Percentiles rank a stretch among this genome's conserved stretches.
These are phyloP conservation scores for Candida boidinii DNA, from an alignment of 805 yeast genomes.

Conservation along the genomic window DNA sequence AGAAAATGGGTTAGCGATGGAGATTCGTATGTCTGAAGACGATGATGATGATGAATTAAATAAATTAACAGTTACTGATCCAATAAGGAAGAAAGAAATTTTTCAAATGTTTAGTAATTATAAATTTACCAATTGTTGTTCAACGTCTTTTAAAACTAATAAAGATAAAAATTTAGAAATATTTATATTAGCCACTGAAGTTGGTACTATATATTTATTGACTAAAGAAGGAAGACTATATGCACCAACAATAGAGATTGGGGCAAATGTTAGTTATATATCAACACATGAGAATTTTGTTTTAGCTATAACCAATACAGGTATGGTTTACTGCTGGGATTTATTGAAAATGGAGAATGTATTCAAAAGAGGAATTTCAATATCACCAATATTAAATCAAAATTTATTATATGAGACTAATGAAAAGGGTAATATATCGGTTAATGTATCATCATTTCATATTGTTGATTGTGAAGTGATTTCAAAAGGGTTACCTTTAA, in stretches of 20 bases:
- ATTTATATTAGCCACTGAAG: conserved; percentile 49
- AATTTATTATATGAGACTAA: conserved; percentile 15
- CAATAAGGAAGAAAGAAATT: conserved; percentile 21
- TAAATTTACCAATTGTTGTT: conserved; percentile 26
- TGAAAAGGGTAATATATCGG: conserved; percentile 15
- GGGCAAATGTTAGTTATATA: conserved; percentile 33
- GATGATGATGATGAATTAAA: conserved; percentile 14
- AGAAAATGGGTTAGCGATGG: conserved; percentile 10
- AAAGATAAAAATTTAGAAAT: conserved; percentile 39
- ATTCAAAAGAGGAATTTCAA: conserved; percentile 41
- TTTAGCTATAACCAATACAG: conserved; percentile 40
- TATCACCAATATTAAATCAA: conserved; percentile 45
- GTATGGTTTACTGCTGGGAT: conserved; percentile 43
- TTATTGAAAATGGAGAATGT: conserved; percentile 30
- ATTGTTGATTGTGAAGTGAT: conserved; percentile 27
- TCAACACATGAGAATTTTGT: conserved; percentile 26
- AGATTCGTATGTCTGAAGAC: conserved; percentile 25
- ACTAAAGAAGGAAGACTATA: conserved; percentile 36
- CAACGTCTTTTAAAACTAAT: conserved; percentile 24
- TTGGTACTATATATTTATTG: conserved; percentile 43
- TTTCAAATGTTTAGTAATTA: conserved; percentile 36
- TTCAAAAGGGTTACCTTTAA: conserved; percentile 32
- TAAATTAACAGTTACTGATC: conserved; percentile 26
- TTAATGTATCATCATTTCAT: conserved; percentile 12
- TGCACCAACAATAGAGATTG: conserved; percentile 44